phyloP scores from a whole-genome alignment of 148 eudicot genomes.

The Arbutus unedo region DNA sequence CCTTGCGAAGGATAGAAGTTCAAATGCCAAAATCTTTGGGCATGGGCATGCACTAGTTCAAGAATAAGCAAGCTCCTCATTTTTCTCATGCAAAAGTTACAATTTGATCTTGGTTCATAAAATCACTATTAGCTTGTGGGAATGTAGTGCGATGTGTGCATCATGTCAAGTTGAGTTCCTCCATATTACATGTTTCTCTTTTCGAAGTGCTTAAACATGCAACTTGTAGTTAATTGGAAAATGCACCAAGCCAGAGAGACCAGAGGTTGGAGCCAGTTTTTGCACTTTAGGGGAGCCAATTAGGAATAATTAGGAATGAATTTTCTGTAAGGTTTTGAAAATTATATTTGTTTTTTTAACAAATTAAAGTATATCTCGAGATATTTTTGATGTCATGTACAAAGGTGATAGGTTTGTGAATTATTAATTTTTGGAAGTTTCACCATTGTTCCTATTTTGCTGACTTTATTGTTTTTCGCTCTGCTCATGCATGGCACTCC shows the following conservation, averaged over 20 bases:
- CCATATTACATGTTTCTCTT: background rate
- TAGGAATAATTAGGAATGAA: no score
- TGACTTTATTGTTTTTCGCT: background rate
- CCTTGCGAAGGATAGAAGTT: no score
- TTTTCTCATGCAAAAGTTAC: background rate
- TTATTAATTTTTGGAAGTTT: background rate
- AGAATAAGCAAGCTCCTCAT: background rate
- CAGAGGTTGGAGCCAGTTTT: no score
- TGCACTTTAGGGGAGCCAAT: no score
- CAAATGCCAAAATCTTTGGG: no score
- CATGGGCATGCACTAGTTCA: background rate
- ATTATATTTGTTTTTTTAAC: no score
- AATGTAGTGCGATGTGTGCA: background rate
- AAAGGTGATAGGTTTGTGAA: background rate
- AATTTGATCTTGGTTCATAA: background rate
- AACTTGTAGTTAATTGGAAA: background rate
- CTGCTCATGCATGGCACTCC: background rate
- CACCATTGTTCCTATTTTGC: background rate
- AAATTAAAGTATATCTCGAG: no score
- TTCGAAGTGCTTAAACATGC: background rate
- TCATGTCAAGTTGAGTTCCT: background rate
- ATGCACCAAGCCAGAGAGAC: background rate
- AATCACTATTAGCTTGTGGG: background rate
- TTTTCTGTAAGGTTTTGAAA: no score
- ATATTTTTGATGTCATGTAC: no score